These are phyloP conservation scores for Leccinellum albellum DNA, from an alignment of 768 basidiomycete genomes.

Conservation along the genomic window DNA sequence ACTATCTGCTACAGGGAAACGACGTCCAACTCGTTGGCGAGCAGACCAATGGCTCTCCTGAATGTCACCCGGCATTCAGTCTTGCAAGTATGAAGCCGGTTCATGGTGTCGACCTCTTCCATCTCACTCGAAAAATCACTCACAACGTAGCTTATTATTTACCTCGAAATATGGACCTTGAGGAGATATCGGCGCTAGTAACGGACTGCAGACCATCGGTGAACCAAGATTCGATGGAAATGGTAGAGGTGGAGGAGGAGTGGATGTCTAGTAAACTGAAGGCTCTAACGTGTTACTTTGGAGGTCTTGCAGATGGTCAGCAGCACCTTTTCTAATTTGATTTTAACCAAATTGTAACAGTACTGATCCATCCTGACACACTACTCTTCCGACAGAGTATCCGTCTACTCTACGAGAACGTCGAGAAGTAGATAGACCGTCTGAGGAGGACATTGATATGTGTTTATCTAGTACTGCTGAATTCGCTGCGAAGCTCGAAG, in stretches of 20 bases:
- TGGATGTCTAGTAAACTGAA: constrained; percentile 95
- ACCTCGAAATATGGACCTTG: constrained; percentile 73
- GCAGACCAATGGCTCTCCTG: background rate
- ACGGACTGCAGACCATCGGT: constrained; percentile 1
- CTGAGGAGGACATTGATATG: background rate
- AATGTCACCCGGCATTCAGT: constrained; percentile 54
- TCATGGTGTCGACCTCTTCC: constrained; percentile 79
- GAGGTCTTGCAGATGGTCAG: constrained; percentile 72
- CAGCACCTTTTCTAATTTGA: constrained; percentile 48
- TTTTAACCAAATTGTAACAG: background rate
- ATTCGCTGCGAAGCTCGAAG: background rate
- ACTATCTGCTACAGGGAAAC: constrained; percentile 44
- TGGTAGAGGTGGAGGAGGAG: constrained; percentile 90
- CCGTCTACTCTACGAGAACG: background rate
- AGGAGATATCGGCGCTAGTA: constrained; percentile 63
- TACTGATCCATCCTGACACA: background rate
- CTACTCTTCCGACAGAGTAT: background rate
- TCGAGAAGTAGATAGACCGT: background rate
- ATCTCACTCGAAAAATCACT: constrained; percentile 65
- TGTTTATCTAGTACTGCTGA: background rate
- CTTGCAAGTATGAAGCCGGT: constrained; percentile 74
- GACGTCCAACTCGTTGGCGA: background rate
- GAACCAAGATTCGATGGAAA: constrained; percentile 38
- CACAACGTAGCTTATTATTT: constrained; percentile 86
- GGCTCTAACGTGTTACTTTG: constrained; percentile 92